Evolutionary conservation across 1,284 basidiomycete genomes (phyloP).

Genomic region (Malassezia brasiliensis): DNA sequence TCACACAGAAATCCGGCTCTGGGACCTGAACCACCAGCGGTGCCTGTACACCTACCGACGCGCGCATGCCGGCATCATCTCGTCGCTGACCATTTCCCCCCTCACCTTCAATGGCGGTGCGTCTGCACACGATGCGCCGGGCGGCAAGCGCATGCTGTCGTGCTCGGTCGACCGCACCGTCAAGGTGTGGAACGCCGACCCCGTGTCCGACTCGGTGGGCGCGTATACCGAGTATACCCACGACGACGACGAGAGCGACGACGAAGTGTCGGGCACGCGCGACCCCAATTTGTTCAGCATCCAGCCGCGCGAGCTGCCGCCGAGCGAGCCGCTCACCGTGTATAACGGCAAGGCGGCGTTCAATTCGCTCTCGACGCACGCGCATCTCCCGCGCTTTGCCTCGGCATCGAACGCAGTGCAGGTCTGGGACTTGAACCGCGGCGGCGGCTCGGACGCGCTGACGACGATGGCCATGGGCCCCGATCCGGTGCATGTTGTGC

Average conservation of each 20-base stretch:
- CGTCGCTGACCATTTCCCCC: slow-evolving; percentile 64
- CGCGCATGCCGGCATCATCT: slow-evolving; percentile 83
- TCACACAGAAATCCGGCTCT: slow-evolving; percentile 68
- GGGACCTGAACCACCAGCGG: slow-evolving; percentile 66
- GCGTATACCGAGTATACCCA: slow-evolving; percentile 32
- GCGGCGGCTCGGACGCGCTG: slow-evolving; percentile 58
- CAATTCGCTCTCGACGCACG: slow-evolving; percentile 88
- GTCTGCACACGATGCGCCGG: slow-evolving; percentile 28
- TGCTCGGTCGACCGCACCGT: slow-evolving; percentile 84
- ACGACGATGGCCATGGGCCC: slow-evolving; percentile 50
- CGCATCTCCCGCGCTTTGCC: slow-evolving; percentile 74
- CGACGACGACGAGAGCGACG: slow-evolving; percentile 38
- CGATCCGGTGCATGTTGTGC: slow-evolving; percentile 75
- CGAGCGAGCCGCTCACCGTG: slow-evolving; percentile 37
- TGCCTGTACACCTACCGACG: slow-evolving; percentile 62
- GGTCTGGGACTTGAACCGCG: slow-evolving; percentile 86
- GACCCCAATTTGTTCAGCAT: slow-evolving; percentile 32
- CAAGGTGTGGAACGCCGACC: slow-evolving; percentile 69
- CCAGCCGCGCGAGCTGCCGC: slow-evolving; percentile 23
- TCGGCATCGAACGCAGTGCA: slow-evolving; percentile 88
- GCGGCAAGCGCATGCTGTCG: slow-evolving; percentile 62
- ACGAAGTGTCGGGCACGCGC: slow-evolving; percentile 30
- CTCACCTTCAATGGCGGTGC: slow-evolving; percentile 45
- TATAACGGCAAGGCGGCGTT: slow-evolving; percentile 39
- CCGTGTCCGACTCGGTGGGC: slow-evolving; percentile 43